phyloP scores from a whole-genome alignment of 805 yeast genomes.

The Zygotorulaspora chibaensis region DNA sequence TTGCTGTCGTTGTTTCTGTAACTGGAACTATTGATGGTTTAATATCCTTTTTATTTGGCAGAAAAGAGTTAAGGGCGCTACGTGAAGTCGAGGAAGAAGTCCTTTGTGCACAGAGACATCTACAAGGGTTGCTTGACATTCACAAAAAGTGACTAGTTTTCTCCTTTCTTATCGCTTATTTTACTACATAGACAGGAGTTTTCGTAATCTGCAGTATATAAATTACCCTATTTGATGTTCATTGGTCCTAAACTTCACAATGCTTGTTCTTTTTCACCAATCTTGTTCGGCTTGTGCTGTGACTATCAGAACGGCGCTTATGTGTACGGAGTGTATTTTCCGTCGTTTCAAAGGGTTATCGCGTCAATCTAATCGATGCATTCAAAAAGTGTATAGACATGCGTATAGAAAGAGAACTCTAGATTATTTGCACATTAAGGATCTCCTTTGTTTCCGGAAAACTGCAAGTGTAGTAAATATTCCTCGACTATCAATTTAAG shows the following conservation, averaged over 20 bases:
- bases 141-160: slow-evolving; percentile 3
- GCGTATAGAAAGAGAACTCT: too few species aligned
- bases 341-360: too few species aligned
- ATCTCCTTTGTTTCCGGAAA: too few species aligned
- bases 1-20: slow-evolving; percentile 50
- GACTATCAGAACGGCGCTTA: too few species aligned
- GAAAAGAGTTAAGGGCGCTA: slow-evolving; percentile 74
- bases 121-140: slow-evolving; percentile 9
- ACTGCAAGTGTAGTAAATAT: too few species aligned
- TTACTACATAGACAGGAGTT: not conserved
- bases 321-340: too few species aligned
- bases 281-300: too few species aligned
- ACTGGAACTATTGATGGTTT: slow-evolving; percentile 73
- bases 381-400: too few species aligned
- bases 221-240: not conserved
- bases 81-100: slow-evolving; percentile 73
- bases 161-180: not conserved
- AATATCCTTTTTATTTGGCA: slow-evolving; percentile 74
- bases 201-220: not conserved
- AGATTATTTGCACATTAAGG: too few species aligned
- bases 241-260: not conserved
- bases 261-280: too few species aligned
- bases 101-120: slow-evolving; percentile 27
- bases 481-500: not conserved
- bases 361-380: too few species aligned